Evolutionary conservation across 495 filamentous ascomycete species (phyloP).

Genomic region (Neurospora terricola): DNA sequence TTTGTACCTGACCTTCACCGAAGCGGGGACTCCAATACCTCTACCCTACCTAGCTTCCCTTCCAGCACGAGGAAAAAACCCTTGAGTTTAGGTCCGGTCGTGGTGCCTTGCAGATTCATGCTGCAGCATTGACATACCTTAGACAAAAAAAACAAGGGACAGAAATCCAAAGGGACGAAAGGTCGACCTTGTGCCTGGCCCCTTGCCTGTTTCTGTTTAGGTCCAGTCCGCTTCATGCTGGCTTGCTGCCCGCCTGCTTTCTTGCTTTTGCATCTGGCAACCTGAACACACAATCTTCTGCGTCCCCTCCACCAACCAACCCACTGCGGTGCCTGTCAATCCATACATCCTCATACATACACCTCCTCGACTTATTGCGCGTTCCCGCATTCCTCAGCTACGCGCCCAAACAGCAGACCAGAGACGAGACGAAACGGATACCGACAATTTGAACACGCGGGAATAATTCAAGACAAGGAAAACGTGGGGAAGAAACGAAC

Average conservation of each 20-base stretch:
- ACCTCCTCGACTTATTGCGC: background rate
- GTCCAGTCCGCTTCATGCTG: background rate
- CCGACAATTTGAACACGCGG: background rate
- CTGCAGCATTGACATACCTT: background rate
- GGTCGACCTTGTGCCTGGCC: background rate
- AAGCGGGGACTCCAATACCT: background rate
- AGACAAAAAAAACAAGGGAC: background rate
- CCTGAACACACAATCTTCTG: background rate
- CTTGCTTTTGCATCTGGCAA: background rate
- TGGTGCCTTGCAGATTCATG: background rate
- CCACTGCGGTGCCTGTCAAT: background rate
- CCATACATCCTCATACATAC: background rate
- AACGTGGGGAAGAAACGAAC: background rate
- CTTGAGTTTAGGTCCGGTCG: background rate
- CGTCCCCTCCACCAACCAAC: background rate
- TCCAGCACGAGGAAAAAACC: background rate
- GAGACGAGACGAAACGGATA: background rate
- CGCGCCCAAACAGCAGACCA: background rate
- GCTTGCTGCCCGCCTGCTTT: background rate
- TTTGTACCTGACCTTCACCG: background rate
- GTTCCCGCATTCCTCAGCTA: background rate
- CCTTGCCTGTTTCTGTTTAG: background rate
- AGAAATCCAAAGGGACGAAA: background rate
- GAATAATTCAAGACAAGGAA: background rate
- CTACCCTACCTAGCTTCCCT: background rate